phyloP scores from a whole-genome alignment of 805 yeast genomes.

The Metschnikowia colocasiae region DNA sequence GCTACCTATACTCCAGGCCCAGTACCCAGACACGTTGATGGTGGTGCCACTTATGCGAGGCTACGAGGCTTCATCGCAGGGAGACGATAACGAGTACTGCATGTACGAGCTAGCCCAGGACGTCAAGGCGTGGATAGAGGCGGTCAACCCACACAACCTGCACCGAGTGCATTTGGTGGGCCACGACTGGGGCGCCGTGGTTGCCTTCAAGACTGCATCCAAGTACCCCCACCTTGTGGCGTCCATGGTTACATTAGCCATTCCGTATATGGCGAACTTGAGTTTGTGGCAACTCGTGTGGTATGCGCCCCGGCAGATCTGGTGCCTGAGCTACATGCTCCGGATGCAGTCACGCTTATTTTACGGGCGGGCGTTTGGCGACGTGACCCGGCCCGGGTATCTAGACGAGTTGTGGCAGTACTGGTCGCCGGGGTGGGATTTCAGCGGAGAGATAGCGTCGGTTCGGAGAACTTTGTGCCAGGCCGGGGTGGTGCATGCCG shows the following conservation, averaged over 20 bases:
- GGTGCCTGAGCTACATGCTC: slow-evolving; percentile 32
- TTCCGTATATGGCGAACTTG: slow-evolving; percentile 33
- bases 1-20: slow-evolving; percentile 20
- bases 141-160: slow-evolving; percentile 18
- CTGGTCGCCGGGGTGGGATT: slow-evolving; percentile 42
- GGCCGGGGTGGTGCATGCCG: slow-evolving; percentile 28
- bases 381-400: slow-evolving; percentile 23
- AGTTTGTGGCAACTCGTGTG: slow-evolving; percentile 26
- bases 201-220: slow-evolving; percentile 32
- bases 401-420: slow-evolving; percentile 31
- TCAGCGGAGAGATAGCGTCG: slow-evolving; percentile 23
- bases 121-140: slow-evolving; percentile 30
- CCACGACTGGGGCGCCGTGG: slow-evolving; percentile 45
- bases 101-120: slow-evolving; percentile 33
- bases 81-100: slow-evolving; percentile 23
- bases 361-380: slow-evolving; percentile 18
- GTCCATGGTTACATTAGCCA: slow-evolving; percentile 35
- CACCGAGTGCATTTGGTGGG: slow-evolving; percentile 38
- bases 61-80: slow-evolving; percentile 33
- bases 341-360: slow-evolving; percentile 32
- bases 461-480: slow-evolving; percentile 27
- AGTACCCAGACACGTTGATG: slow-evolving; percentile 21
- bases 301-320: slow-evolving; percentile 34
- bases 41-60: slow-evolving; percentile 38
- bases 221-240: slow-evolving; percentile 33